Evolutionary conservation across 2,329 filamentous ascomycete genomes (phyloP).

Genomic region (Fusarium sacchari): DNA sequence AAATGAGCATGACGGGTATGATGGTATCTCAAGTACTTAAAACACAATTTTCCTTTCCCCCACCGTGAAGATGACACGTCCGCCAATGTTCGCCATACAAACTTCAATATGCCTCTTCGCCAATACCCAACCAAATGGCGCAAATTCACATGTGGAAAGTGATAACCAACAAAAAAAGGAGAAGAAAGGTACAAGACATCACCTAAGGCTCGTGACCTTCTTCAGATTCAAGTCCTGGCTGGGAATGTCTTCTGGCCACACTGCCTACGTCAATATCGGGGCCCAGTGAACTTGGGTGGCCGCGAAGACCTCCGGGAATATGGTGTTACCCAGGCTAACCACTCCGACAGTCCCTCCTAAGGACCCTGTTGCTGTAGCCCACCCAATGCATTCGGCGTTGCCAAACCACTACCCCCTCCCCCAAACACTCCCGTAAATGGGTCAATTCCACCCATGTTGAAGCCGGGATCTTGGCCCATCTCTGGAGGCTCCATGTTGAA

Average conservation of each 20-base stretch:
- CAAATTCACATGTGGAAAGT: neutral
- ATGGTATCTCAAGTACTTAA: conserved; percentile 41
- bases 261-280: conserved; percentile 5
- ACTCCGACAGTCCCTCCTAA: conserved; percentile 36
- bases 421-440: conserved; percentile 62
- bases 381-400: conserved; percentile 49
- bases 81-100: conserved; percentile 21
- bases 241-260: neutral
- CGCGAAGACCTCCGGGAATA: conserved; percentile 18
- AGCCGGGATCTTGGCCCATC: conserved; percentile 59
- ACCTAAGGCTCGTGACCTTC: neutral
- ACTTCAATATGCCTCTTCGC: conserved; percentile 22
- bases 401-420: conserved; percentile 50
- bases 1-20: conserved; percentile 29
- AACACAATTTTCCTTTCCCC: conserved; percentile 16
- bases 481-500: conserved; percentile 88
- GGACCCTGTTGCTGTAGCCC: conserved; percentile 47
- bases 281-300: conserved; percentile 4
- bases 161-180: neutral
- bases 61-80: conserved; percentile 11
- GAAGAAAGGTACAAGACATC: neutral
- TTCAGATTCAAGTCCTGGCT: neutral
- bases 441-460: conserved; percentile 57
- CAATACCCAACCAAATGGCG: conserved; percentile 3
- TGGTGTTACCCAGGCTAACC: conserved; percentile 11